Conservation (phyloP, 139 green algal genomes). For the Ulvella scutata region DNA sequence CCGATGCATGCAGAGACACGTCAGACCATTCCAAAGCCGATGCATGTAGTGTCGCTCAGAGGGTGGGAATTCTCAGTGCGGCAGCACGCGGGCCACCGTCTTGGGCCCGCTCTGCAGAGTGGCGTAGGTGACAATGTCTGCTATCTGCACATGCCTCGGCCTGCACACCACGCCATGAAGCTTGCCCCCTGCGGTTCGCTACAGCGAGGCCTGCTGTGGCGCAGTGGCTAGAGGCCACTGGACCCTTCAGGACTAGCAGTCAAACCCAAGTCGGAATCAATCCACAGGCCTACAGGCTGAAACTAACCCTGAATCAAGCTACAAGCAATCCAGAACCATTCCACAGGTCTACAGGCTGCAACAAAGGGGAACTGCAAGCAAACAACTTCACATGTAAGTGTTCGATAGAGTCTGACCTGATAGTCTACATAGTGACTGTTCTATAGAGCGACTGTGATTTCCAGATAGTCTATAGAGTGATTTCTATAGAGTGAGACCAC, state of each 20-base stretch:
- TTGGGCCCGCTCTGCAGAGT: constrained; percentile 36
- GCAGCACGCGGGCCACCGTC: constrained; percentile 12
- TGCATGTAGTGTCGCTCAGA: too few species aligned
- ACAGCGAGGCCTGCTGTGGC: too few species aligned
- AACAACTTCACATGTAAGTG: too few species aligned
- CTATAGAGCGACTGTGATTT: not conserved
- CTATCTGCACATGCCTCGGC: constrained; percentile 36
- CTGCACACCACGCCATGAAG: constrained; percentile 15
- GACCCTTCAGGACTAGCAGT: not conserved
- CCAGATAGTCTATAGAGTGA: not conserved
- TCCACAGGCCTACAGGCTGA: not conserved
- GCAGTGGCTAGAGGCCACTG: not conserved
- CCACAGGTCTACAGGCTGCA: not conserved
- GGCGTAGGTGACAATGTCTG: constrained; percentile 35
- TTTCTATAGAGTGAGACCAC: not conserved
- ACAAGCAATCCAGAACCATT: not conserved
- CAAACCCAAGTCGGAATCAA: not conserved
- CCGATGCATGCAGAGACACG: too few species aligned
- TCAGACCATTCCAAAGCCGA: too few species aligned
- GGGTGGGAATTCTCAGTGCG: too few species aligned
- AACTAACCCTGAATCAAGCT: not conserved
- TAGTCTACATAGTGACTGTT: too few species aligned
- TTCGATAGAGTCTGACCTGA: too few species aligned
- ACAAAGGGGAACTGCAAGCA: too few species aligned
- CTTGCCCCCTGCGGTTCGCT: too few species aligned